Conservation (phyloP, 805 yeast genomes). For the Soucietia sequanensis region DNA sequence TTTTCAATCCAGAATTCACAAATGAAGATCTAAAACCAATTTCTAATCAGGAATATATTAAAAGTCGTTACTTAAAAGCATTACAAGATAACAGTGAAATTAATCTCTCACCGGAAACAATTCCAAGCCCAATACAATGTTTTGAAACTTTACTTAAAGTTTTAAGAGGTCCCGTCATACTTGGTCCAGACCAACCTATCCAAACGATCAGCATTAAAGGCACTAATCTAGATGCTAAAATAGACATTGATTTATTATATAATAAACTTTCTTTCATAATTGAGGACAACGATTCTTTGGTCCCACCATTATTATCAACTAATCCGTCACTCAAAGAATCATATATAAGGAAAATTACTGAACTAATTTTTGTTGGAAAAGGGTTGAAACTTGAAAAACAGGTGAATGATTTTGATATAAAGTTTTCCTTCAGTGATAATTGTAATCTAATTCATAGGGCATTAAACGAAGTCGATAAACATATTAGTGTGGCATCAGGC, state of each 20-base stretch:
- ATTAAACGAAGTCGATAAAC: constrained; percentile 39
- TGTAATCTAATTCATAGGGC: constrained; percentile 29
- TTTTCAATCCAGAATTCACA: constrained; percentile 51
- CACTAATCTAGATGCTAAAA: constrained; percentile 52
- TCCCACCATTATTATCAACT: constrained; percentile 46
- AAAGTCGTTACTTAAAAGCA: constrained; percentile 46
- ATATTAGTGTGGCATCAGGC: constrained; percentile 21
- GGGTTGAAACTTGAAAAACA: constrained; percentile 1
- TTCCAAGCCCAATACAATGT: constrained; percentile 60
- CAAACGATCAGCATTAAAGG: constrained; percentile 57
- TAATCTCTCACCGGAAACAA: constrained; percentile 23
- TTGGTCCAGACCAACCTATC: constrained; percentile 41
- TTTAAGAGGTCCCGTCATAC: constrained; percentile 62
- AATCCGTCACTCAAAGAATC: constrained; percentile 42
- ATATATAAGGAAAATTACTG: constrained; percentile 53
- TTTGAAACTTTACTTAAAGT: constrained; percentile 60
- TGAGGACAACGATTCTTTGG: constrained; percentile 32
- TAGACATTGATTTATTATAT: constrained; percentile 54
- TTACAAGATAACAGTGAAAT: constrained; percentile 23
- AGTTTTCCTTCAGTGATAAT: constrained; percentile 33
- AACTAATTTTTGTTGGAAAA: constrained; percentile 41
- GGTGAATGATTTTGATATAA: constrained; percentile 21
- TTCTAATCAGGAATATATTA: constrained; percentile 50
- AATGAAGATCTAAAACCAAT: constrained; percentile 43
- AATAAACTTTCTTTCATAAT: constrained; percentile 45